Conservation (phyloP, 495 filamentous ascomycete species). For the Neurospora sp. region DNA sequence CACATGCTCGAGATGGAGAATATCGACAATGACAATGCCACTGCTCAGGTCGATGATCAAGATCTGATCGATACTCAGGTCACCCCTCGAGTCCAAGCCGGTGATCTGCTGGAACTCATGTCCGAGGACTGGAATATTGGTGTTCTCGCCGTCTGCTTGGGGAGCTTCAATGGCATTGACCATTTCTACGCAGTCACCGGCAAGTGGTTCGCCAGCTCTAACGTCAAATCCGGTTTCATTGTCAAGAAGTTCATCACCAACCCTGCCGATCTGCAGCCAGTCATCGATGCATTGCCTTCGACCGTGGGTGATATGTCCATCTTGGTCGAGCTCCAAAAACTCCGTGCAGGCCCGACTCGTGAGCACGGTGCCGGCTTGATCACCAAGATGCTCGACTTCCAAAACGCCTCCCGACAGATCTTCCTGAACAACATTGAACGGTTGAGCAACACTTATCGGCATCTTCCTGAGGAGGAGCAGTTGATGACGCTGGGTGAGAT, state of each 20-base stretch:
- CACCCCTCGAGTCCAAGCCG: slow-evolving; percentile 43
- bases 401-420: slow-evolving; percentile 35
- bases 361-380: slow-evolving; percentile 39
- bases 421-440: slow-evolving; percentile 41
- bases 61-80: background rate
- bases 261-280: slow-evolving; percentile 42
- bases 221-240: slow-evolving; percentile 44
- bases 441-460: slow-evolving; percentile 28
- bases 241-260: slow-evolving; percentile 51
- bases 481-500: slow-evolving; percentile 56
- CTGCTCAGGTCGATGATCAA: slow-evolving; percentile 5
- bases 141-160: slow-evolving; percentile 58
- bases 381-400: slow-evolving; percentile 42
- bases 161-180: slow-evolving; percentile 45
- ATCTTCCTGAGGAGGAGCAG: slow-evolving; percentile 36
- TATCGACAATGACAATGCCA: background rate
- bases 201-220: slow-evolving; percentile 53
- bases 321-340: slow-evolving; percentile 33
- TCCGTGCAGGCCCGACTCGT: slow-evolving; percentile 43
- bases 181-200: slow-evolving; percentile 69
- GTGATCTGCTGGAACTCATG: slow-evolving; percentile 63
- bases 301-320: slow-evolving; percentile 16
- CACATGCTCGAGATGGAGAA: slow-evolving; percentile 11
- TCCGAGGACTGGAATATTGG: slow-evolving; percentile 27
- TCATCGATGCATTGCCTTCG: slow-evolving; percentile 52